Conservation (phyloP, 495 filamentous ascomycete species). For the Parathielavia hyrcaniae region DNA sequence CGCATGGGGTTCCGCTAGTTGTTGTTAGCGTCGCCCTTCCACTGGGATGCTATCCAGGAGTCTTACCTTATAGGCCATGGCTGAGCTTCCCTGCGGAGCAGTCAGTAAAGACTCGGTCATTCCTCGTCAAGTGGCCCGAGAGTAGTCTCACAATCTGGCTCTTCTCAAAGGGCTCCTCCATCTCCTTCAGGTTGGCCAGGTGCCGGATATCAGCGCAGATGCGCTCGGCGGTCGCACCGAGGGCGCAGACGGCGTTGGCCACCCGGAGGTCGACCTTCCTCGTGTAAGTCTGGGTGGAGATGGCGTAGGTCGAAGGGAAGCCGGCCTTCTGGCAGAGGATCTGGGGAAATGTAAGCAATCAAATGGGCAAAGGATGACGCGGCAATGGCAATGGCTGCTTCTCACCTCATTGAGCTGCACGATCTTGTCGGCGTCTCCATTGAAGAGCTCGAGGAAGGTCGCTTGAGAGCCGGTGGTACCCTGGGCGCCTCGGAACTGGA, state of each 20-base stretch:
- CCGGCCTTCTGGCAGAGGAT: constrained; percentile 74
- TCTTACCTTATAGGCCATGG: constrained; percentile 76
- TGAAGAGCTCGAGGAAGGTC: constrained; percentile 70
- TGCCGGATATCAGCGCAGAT: constrained; percentile 70
- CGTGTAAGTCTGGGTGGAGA: constrained; percentile 70
- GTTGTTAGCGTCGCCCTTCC: not conserved
- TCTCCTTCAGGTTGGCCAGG: constrained; percentile 58
- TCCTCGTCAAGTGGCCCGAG: not conserved
- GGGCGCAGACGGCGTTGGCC: constrained; percentile 69
- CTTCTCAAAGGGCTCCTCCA: constrained; percentile 90
- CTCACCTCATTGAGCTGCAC: constrained; percentile 66
- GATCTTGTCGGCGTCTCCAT: constrained; percentile 70
- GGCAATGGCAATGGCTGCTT: too few relatives aligned
- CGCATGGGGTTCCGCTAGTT: constrained; percentile 55
- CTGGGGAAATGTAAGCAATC: constrained; percentile 10
- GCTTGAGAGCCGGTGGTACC: constrained; percentile 50
- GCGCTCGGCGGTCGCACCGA: constrained; percentile 73
- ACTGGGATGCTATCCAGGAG: not conserved
- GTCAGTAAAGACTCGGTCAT: constrained; percentile 8
- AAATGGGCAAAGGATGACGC: not conserved
- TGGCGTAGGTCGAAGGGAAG: constrained; percentile 65
- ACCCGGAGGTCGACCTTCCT: constrained; percentile 81
- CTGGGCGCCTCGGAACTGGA: constrained; percentile 61
- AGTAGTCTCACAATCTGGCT: constrained; percentile 51
- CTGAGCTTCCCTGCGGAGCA: constrained; percentile 24